phyloP scores from a whole-genome alignment of 805 yeast species.

The Sugiyamaella valdiviana region DNA sequence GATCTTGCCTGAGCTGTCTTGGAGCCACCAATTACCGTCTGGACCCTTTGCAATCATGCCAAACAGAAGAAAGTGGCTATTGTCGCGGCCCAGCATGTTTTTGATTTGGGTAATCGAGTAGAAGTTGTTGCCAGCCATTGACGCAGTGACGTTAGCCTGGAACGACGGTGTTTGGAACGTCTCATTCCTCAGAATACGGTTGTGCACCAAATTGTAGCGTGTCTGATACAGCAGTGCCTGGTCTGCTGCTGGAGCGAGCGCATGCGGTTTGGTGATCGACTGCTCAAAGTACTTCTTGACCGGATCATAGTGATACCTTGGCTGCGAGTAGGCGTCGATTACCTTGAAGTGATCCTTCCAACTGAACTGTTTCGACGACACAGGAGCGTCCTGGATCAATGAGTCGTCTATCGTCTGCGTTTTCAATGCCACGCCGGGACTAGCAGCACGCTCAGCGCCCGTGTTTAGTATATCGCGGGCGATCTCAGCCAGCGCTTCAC shows the following conservation, averaged over 20 bases:
- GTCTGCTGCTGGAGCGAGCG: constrained; percentile 22
- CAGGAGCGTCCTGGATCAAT: neutral
- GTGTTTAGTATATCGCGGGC: constrained; percentile 47
- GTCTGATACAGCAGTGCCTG: constrained; percentile 30
- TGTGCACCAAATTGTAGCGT: constrained; percentile 59
- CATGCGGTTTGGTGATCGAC: constrained; percentile 11
- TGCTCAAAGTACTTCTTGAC: constrained; percentile 53
- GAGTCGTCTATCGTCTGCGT: constrained; percentile 7
- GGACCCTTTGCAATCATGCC: constrained; percentile 65
- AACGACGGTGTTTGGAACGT: constrained; percentile 52
- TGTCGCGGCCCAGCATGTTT: constrained; percentile 80
- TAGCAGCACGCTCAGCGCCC: too few relatives aligned
- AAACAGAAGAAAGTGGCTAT: constrained; percentile 64
- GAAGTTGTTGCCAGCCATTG: constrained; percentile 6
- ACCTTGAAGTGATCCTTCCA: constrained; percentile 72
- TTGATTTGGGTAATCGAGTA: constrained; percentile 62
- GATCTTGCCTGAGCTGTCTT: constrained; percentile 73
- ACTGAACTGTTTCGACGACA: constrained; percentile 31
- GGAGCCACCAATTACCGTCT: constrained; percentile 66
- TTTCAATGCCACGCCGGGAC: neutral
- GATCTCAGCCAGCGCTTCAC: constrained; percentile 57
- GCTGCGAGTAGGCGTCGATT: constrained; percentile 60
- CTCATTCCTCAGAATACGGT: constrained; percentile 70
- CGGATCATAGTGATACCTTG: constrained; percentile 55
- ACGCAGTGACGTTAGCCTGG: constrained; percentile 21